phyloP scores from a whole-genome alignment of 2,329 filamentous ascomycete genomes.

The Coleophoma eucalyptorum region DNA sequence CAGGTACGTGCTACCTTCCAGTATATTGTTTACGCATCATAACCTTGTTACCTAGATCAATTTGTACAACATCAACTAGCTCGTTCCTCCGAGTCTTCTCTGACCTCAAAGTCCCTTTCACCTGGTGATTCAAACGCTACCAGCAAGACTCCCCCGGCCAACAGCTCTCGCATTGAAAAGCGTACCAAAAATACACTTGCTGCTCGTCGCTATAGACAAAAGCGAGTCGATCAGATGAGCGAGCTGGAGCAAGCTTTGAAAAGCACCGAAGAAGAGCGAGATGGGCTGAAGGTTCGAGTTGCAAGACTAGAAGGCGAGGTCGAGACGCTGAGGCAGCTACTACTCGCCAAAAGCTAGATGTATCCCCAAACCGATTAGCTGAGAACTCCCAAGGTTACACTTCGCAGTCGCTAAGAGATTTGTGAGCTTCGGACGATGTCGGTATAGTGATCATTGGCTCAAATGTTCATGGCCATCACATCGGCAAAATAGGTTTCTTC shows the following conservation, averaged over 20 bases:
- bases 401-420: background rate
- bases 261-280: constrained; percentile 55
- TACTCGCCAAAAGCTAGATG: constrained; percentile 2
- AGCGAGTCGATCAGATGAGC: constrained; percentile 61
- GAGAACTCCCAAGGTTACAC: background rate
- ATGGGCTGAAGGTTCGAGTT: constrained; percentile 58
- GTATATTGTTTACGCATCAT: too few relatives aligned
- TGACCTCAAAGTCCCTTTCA: background rate
- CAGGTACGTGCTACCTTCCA: too few relatives aligned
- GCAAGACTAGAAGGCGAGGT: constrained; percentile 64
- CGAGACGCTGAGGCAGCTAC: constrained; percentile 52
- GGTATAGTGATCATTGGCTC: constrained; percentile 6
- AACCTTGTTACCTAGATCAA: too few relatives aligned
- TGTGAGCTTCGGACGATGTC: constrained; percentile 11
- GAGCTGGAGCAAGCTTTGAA: constrained; percentile 58
- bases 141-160: background rate
- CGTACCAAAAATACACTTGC: constrained; percentile 67
- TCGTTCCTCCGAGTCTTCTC: too few relatives aligned
- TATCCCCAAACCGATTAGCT: background rate
- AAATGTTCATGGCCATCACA: constrained; percentile 5
- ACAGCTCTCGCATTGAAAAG: constrained; percentile 35
- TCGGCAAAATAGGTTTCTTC: constrained; percentile 21
- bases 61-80: too few relatives aligned
- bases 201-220: constrained; percentile 69
- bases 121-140: background rate